Evolutionary conservation across 164 flowering plant genomes (phyloP), one percentile per base, ranked within the genome.

Genomic region (Sextonia rubra): DNA sequence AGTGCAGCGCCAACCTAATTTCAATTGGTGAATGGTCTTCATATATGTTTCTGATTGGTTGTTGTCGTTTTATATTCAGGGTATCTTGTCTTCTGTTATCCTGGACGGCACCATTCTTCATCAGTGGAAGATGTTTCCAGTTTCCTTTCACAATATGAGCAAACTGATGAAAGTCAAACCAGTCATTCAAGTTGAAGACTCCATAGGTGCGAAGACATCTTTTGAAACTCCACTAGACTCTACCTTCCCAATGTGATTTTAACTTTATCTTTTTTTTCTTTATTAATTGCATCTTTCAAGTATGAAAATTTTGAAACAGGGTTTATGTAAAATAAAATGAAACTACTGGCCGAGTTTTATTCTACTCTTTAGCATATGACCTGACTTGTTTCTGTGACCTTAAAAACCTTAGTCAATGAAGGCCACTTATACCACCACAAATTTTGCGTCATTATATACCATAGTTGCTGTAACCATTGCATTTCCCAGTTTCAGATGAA

Each of bases 81-180:
- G 99, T 22, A 91, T 94, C 71, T 70, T 94, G 68, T 94, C 97
- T 76, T 66, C 87, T 55, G 97, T 92, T 73, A 78, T 81, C 74
- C 67, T 94, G 56, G 88, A 88, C 80, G 86, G 82, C 20, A 70
- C 27, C 71, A 69, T 81, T 76, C 80, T 91, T 66, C 75, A 78
- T 17, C 71, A 75, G 48, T 94, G 99, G 99, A 92, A 86, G 80
- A 92, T 92, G 90, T 69, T 85, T 17, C 75, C 87, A 8, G 70
- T 94, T 74, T 86, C 92, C 47, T 78, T 90, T 17, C 73, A 80
- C 44, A 85, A 87, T 78, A 76, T 90, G 73, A 82, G 81, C 68
- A 86, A 83, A 69, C 77, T 56, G 22, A 81, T 79, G 56, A 79
- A 78, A 62, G 71, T 69, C 68, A 82, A 81, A 77, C 78, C 84